phyloP scores from a whole-genome alignment of 164 flowering plant species.

The Euptelea pleiosperma region DNA sequence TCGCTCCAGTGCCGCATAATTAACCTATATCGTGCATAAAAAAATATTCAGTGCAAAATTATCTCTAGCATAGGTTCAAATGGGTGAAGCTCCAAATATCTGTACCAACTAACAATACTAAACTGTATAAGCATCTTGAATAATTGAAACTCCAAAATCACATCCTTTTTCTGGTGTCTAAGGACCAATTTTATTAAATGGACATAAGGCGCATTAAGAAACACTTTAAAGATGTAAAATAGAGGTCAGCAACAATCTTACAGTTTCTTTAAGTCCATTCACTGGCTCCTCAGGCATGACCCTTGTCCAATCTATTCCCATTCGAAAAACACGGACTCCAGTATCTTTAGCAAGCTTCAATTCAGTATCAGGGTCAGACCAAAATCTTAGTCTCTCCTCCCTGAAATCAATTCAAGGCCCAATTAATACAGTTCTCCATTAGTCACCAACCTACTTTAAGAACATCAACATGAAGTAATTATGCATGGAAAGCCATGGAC shows the following conservation, averaged over 20 bases:
- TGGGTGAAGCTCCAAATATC: too few relatives aligned
- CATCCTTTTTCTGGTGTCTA: background rate
- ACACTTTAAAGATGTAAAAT: background rate
- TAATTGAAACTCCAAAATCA: too few relatives aligned
- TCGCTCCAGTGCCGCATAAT: conserved; percentile 88
- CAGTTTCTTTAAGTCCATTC: conserved; percentile 55
- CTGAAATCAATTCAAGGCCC: conserved; percentile 41
- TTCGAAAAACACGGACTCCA: conserved; percentile 77
- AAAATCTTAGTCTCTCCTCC: conserved; percentile 90
- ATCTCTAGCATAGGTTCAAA: too few relatives aligned
- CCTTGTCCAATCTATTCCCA: conserved; percentile 97
- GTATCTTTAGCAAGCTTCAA: conserved; percentile 84
- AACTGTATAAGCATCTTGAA: too few relatives aligned
- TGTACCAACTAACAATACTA: too few relatives aligned
- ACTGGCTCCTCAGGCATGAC: conserved; percentile 86
- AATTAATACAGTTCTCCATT: conserved; percentile 11
- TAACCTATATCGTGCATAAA: conserved; percentile 46
- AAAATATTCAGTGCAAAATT: too few relatives aligned
- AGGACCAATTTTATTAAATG: background rate
- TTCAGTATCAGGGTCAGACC: conserved; percentile 99
- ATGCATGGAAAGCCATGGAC: background rate
- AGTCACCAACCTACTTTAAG: background rate
- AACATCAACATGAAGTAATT: background rate
- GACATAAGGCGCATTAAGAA: background rate
- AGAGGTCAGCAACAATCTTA: conserved; percentile 30